Conservation (phyloP, 2,329 filamentous ascomycete species). For the Periconia digitata region DNA sequence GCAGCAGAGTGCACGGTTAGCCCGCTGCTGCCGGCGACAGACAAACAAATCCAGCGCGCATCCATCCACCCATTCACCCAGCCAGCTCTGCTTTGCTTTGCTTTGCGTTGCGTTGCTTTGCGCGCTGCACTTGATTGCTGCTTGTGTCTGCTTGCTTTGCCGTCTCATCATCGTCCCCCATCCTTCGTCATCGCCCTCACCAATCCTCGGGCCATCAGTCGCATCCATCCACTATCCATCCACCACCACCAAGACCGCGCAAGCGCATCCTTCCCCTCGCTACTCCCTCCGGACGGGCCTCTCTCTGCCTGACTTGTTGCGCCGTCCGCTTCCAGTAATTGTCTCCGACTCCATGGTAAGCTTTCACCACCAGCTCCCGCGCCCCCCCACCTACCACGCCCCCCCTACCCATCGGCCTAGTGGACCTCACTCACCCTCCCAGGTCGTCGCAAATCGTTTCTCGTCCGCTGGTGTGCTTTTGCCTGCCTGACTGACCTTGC, state of each 20-base stretch:
- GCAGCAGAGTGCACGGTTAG: too few relatives aligned
- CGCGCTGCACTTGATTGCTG: not conserved
- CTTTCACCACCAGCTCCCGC: constrained; percentile 33
- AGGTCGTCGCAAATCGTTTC: constrained; percentile 10
- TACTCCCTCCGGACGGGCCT: constrained; percentile 26
- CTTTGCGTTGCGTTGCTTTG: not conserved
- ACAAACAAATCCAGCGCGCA: too few relatives aligned
- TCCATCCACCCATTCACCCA: too few relatives aligned
- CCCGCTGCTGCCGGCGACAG: too few relatives aligned
- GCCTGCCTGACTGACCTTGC: constrained; percentile 16
- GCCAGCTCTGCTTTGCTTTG: not conserved
- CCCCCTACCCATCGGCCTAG: too few relatives aligned
- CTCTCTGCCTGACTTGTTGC: constrained; percentile 15
- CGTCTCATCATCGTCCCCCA: not conserved
- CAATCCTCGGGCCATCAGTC: constrained; percentile 39
- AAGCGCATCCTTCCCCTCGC: too few relatives aligned
- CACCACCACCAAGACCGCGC: too few relatives aligned
- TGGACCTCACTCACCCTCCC: constrained; percentile 20
- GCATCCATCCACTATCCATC: not conserved
- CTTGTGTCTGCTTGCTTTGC: too few relatives aligned
- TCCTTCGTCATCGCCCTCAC: constrained; percentile 6
- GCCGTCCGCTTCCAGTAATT: constrained; percentile 39
- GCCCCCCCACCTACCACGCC: too few relatives aligned
- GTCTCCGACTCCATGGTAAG: constrained; percentile 44
- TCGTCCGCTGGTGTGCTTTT: constrained; percentile 10